These are phyloP conservation scores for Cyclotella choctawhatcheeana DNA, from an alignment of 108 stramenopile genomes.

Conservation along the genomic window DNA sequence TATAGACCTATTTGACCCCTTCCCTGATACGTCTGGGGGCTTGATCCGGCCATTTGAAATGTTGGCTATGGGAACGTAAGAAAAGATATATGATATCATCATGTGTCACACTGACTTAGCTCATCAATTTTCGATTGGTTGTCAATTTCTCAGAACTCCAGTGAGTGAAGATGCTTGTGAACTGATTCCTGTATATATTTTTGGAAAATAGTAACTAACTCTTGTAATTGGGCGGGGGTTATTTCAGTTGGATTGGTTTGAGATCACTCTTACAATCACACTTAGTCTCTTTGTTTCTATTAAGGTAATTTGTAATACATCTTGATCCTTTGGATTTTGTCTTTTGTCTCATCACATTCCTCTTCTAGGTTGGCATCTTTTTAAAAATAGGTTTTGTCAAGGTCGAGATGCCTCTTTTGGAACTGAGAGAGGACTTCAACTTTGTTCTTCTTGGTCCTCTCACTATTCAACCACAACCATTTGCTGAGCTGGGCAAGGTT, in stretches of 20 bases:
- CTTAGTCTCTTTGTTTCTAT: constrained; percentile 4
- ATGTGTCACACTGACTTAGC: background rate
- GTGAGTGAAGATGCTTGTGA: too few relatives aligned
- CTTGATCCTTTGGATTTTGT: too few relatives aligned
- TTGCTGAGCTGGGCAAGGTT: constrained; percentile 4
- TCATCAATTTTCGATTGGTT: too few relatives aligned
- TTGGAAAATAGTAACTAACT: too few relatives aligned
- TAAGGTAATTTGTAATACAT: too few relatives aligned
- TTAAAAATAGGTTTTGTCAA: constrained; percentile 3
- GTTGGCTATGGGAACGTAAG: constrained; percentile 10
- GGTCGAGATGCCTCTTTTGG: constrained; percentile 10
- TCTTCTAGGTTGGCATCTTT: too few relatives aligned
- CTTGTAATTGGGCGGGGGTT: too few relatives aligned
- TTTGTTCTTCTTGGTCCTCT: constrained; percentile 22
- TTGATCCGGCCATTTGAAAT: constrained; percentile 44
- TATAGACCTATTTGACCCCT: constrained; percentile 41
- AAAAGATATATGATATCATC: background rate
- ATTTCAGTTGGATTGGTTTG: constrained; percentile 55
- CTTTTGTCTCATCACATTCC: too few relatives aligned
- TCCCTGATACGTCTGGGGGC: constrained; percentile 31
- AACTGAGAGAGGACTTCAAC: background rate
- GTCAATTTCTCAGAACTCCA: constrained; percentile 12
- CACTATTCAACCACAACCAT: constrained; percentile 12
- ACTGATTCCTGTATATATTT: too few relatives aligned
- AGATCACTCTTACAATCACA: constrained; percentile 29